phyloP scores from a whole-genome alignment of 192 early-diverging fungal genomes.

The Mortierella hygrophila region DNA sequence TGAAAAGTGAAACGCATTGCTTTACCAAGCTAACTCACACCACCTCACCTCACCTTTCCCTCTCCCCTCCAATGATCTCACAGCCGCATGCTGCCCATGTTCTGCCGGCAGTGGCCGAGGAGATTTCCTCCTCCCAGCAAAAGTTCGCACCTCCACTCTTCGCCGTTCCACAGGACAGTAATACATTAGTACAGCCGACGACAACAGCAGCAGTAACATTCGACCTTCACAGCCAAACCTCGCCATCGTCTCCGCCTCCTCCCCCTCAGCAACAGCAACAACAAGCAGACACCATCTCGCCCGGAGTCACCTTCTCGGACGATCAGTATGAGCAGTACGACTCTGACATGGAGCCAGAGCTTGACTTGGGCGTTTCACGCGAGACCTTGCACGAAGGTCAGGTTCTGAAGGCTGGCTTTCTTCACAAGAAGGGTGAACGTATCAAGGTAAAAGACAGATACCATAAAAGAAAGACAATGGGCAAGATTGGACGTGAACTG shows the following conservation, averaged over 20 bases:
- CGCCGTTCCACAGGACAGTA: background rate
- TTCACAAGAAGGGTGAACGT: conserved; percentile 70
- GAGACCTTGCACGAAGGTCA: conserved; percentile 67
- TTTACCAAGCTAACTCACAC: background rate
- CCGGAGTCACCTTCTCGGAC: conserved; percentile 33
- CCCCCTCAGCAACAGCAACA: conserved; percentile 14
- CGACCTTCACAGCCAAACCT: background rate
- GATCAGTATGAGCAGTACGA: conserved; percentile 50
- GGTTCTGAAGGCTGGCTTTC: conserved; percentile 67
- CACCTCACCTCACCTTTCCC: background rate
- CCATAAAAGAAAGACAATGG: no score
- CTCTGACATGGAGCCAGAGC: conserved; percentile 59
- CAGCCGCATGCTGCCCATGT: conserved; percentile 2
- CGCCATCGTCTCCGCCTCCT: background rate
- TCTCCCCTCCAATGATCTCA: background rate
- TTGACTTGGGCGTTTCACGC: conserved; percentile 59
- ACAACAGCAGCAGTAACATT: background rate
- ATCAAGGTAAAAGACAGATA: conserved; percentile 57
- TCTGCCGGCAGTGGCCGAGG: conserved; percentile 1
- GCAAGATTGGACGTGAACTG: no score
- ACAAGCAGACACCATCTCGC: conserved; percentile 23
- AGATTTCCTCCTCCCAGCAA: background rate
- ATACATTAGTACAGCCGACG: background rate
- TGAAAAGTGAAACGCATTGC: background rate
- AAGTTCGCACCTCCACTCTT: background rate